A percentile compares a stretch with the other conserved stretches of the same genome.
Evolutionary conservation across 169 alveolate genomes (phyloP).

Genomic region (Eimeria tenella): DNA sequence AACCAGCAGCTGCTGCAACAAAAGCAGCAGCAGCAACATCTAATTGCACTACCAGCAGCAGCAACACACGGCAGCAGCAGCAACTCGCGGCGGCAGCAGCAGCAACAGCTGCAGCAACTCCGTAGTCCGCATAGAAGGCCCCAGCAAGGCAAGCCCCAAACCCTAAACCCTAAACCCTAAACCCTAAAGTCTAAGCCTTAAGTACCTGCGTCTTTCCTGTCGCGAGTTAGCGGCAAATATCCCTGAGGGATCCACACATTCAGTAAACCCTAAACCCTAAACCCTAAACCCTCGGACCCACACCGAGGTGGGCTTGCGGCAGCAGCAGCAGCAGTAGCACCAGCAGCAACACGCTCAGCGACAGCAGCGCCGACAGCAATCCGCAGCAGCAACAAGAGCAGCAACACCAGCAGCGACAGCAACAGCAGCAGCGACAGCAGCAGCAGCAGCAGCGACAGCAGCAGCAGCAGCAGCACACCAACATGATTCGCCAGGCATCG

Average conservation of each 20-base stretch:
- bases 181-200: neutral
- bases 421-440: slow-evolving; percentile 22
- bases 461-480: slow-evolving; percentile 36
- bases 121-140: too few relatives aligned
- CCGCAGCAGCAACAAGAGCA: neutral
- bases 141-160: too few relatives aligned
- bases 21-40: too few relatives aligned
- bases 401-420: slow-evolving; percentile 1
- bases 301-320: neutral
- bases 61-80: too few relatives aligned
- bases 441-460: slow-evolving; percentile 20
- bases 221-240: slow-evolving; percentile 21
- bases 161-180: slow-evolving; percentile 2
- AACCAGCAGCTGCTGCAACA: neutral
- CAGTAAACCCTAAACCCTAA: slow-evolving; percentile 3
- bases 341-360: slow-evolving; percentile 11
- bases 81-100: slow-evolving; percentile 52
- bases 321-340: neutral
- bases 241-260: neutral
- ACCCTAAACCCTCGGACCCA: neutral
- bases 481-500: slow-evolving; percentile 71
- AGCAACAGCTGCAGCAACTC: neutral
- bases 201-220: slow-evolving; percentile 38
- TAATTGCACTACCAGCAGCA: too few relatives aligned
- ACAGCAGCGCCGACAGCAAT: too few relatives aligned